Conservation (phyloP, 179 eudicot genomes). For the Camellia oleifera region DNA sequence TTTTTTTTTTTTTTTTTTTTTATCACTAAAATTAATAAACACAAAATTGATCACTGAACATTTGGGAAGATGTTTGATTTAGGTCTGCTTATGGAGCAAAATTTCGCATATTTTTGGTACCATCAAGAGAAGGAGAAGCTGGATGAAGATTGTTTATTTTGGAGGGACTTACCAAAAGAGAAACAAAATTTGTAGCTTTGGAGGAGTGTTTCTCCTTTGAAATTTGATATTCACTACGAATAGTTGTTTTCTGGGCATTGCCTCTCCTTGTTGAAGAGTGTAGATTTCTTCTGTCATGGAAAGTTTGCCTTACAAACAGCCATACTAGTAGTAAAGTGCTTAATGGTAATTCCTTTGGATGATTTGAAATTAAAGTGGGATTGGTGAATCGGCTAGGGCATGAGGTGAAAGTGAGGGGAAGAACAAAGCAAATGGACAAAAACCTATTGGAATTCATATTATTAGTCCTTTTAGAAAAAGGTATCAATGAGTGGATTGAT, state of each 20-base stretch:
- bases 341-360: not conserved
- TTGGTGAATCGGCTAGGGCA: too few relatives aligned
- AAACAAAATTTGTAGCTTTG: not conserved
- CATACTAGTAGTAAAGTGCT: not conserved
- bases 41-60: too few relatives aligned
- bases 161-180: not conserved
- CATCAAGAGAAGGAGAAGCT: not conserved
- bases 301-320: not conserved
- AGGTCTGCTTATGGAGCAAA: not conserved
- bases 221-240: not conserved
- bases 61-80: not conserved
- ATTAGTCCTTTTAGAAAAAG: not conserved
- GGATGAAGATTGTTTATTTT: not conserved
- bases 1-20: too few relatives aligned
- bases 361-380: not conserved
- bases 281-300: not conserved
- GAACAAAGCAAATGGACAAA: not conserved
- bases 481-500: not conserved
- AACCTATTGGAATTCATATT: not conserved
- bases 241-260: not conserved
- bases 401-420: not conserved
- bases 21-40: too few relatives aligned
- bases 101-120: not conserved
- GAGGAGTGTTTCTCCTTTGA: not conserved
- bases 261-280: not conserved